Conservation (phyloP, 2,329 filamentous ascomycete species). For the Xylariaceae sp. region DNA sequence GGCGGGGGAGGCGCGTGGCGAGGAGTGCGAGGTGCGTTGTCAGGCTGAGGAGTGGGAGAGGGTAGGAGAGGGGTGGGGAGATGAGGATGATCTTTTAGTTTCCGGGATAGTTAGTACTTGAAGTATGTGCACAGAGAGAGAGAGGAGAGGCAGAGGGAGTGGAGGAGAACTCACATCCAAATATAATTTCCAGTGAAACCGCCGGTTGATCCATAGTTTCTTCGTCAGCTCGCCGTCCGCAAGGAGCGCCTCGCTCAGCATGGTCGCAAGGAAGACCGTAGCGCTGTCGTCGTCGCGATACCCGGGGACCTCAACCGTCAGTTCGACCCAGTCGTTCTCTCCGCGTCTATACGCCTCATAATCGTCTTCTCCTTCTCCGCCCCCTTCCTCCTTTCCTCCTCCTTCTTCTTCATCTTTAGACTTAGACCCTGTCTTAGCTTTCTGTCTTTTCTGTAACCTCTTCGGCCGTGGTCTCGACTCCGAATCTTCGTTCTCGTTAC, state of each 20-base stretch:
- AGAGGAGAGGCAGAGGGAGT: not conserved
- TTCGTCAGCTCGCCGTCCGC: constrained; percentile 65
- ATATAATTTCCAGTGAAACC: constrained; percentile 96
- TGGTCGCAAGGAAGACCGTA: constrained; percentile 80
- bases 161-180: constrained; percentile 67
- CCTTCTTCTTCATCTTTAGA: constrained; percentile 23
- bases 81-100: constrained; percentile 73
- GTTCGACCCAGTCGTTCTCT: constrained; percentile 74
- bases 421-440: constrained; percentile 26
- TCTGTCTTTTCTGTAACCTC: constrained; percentile 15
- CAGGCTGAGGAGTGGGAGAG: constrained; percentile 84
- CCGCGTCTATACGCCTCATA: too few relatives aligned
- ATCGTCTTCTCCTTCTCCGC: constrained; percentile 29
- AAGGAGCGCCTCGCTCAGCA: constrained; percentile 83
- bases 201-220: constrained; percentile 78
- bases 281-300: constrained; percentile 85
- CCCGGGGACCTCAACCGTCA: constrained; percentile 88
- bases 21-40: constrained; percentile 92
- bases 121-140: not conserved
- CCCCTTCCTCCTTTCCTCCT: constrained; percentile 15
- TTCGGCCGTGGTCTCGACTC: too few relatives aligned
- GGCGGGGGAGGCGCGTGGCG: constrained; percentile 74
- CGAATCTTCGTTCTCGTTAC: not conserved
- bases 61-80: constrained; percentile 89
- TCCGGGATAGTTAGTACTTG: constrained; percentile 6